Evolutionary conservation across 1,284 basidiomycete genomes (phyloP), one percentile per base, ranked within the genome.

Genomic region (Malassezia globosa): DNA sequence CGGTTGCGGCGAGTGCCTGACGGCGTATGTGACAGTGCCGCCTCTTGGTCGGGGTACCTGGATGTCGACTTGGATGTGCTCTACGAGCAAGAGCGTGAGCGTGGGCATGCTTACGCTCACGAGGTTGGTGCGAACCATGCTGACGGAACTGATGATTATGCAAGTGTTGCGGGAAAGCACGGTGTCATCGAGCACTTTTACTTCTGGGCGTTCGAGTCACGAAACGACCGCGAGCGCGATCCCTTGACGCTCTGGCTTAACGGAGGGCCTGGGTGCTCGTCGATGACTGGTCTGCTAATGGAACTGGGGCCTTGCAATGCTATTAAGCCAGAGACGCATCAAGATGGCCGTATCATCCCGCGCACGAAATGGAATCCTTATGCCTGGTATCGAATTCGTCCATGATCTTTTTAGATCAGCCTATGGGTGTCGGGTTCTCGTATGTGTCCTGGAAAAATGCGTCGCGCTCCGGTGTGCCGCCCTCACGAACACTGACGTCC

Each of bases 141-240:
- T 27, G 29, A 42, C 11, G 23, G 33, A n/a, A 2, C 23, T 13
- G 16, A 26, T 35, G n/a, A 23, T 8, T 27, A 33, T n/a, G 7
- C n/a, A n/a, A n/a, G n/a, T n/a, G 24, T 10, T 5, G 22, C 39
- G 11, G 8, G 4, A 18, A 23, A 21, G 37, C 21, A 31, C 6
- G 68, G 66, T 5, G 55, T 61, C 24, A 55, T 64, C 27, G 68
- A 71, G 47, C 68, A 71, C 51, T 71, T 71, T 29, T 71, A 69
- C 58, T 71, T 71, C 49, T 69, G 66, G 66, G 64, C 62, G 1
- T 71, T 71, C 33, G 64, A 66, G 44, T 64, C 61, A 19, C 59
- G 68, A 24, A 57, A 57, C 42, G 52, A 67, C 24, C 61, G 63
- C 24, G 53, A 48, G 19, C 59, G 42, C 7, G 66, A 71, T 31